Evolutionary conservation across 2,329 filamentous ascomycete genomes (phyloP).

Genomic region (Cercospora canescens): DNA sequence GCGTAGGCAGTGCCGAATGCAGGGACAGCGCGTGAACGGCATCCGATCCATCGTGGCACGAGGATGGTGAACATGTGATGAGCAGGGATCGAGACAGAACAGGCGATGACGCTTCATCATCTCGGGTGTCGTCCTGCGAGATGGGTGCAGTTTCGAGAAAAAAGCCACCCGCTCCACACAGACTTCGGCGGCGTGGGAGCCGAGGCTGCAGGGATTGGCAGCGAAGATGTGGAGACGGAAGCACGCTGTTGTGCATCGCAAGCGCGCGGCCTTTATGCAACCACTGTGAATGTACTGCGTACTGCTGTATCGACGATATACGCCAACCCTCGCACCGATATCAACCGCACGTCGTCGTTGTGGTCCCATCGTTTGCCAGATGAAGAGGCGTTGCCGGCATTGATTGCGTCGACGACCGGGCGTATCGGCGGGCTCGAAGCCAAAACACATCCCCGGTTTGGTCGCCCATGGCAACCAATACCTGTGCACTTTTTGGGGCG

Average conservation of each 20-base stretch:
- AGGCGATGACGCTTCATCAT: constrained; percentile 1
- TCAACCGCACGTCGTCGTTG: background rate
- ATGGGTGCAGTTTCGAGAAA: background rate
- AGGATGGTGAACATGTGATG: background rate
- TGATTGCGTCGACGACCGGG: background rate
- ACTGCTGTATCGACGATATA: background rate
- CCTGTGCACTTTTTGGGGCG: background rate
- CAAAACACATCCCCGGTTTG: background rate
- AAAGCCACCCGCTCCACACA: background rate
- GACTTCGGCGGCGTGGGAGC: background rate
- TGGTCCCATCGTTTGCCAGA: background rate
- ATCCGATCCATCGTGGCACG: background rate
- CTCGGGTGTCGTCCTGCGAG: constrained; percentile 4
- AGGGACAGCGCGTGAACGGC: background rate
- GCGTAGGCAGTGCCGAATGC: background rate
- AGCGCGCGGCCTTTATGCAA: background rate
- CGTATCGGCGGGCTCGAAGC: background rate
- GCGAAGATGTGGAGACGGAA: background rate
- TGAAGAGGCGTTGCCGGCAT: background rate
- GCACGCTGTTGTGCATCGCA: background rate
- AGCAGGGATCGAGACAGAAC: background rate
- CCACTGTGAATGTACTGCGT: background rate
- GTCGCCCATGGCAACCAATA: background rate
- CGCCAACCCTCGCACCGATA: background rate
- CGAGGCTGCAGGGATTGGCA: background rate